Evolutionary conservation across 2,329 filamentous ascomycete genomes (phyloP).

Genomic region (Fusarium verticillioides): DNA sequence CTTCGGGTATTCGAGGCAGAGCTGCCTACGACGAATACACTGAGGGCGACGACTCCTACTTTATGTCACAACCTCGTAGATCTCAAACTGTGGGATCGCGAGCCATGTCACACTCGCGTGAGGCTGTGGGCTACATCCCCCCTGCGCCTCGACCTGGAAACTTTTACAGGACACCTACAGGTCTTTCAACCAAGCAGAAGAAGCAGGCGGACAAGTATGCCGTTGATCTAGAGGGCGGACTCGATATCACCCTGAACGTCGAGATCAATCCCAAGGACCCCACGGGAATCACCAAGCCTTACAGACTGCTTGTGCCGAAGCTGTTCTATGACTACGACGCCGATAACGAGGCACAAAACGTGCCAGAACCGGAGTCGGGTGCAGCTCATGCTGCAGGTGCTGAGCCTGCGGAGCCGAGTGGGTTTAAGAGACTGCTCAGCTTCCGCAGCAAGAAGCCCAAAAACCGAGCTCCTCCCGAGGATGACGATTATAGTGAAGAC

Average conservation of each 20-base stretch:
- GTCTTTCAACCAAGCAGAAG: slow-evolving; percentile 70
- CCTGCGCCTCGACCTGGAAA: slow-evolving; percentile 45
- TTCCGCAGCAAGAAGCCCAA: slow-evolving; percentile 54
- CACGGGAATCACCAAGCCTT: slow-evolving; percentile 86
- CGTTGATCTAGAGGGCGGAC: slow-evolving; percentile 82
- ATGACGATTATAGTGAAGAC: slow-evolving; percentile 45
- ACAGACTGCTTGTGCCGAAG: slow-evolving; percentile 85
- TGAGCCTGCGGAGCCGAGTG: slow-evolving; percentile 46
- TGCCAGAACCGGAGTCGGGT: slow-evolving; percentile 41
- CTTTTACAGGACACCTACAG: slow-evolving; percentile 78
- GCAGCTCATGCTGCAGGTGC: slow-evolving; percentile 19
- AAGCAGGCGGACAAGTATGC: slow-evolving; percentile 64
- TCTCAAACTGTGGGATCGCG: slow-evolving; percentile 47
- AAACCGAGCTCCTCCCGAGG: slow-evolving; percentile 33
- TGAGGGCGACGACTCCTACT: slow-evolving; percentile 67
- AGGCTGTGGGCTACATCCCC: slow-evolving; percentile 40
- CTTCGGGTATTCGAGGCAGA: slow-evolving; percentile 54
- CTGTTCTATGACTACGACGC: slow-evolving; percentile 69
- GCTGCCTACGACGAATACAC: slow-evolving; percentile 61
- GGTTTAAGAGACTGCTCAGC: slow-evolving; percentile 60
- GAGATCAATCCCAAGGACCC: slow-evolving; percentile 90
- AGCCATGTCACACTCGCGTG: slow-evolving; percentile 43
- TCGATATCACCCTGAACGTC: slow-evolving; percentile 89
- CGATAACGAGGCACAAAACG: slow-evolving; percentile 55
- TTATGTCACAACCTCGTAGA: slow-evolving; percentile 56